phyloP scores from a whole-genome alignment of 1,284 basidiomycete species.

The Marasmius fiardii region DNA sequence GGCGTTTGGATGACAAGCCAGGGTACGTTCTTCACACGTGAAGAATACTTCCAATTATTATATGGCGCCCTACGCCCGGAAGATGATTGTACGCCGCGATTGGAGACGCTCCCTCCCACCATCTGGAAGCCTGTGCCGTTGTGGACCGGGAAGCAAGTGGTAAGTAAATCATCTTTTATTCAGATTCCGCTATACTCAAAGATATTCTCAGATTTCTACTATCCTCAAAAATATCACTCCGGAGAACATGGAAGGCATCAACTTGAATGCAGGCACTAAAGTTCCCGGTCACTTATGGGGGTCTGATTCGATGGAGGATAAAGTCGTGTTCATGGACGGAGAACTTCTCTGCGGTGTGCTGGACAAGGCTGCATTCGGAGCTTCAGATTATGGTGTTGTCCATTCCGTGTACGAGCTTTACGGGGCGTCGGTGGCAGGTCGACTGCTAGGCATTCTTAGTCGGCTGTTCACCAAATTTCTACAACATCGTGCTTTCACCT shows the following conservation, averaged over 20 bases:
- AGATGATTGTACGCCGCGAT: constrained; percentile 67
- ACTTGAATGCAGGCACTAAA: constrained; percentile 86
- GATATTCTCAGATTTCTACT: constrained; percentile 75
- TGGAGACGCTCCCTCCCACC: constrained; percentile 86
- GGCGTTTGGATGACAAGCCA: constrained; percentile 99
- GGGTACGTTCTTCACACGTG: constrained; percentile 91
- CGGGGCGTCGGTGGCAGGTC: constrained; percentile 86
- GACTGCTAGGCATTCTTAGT: constrained; percentile 89
- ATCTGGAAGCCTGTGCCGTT: constrained; percentile 89
- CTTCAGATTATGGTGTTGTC: constrained; percentile 93
- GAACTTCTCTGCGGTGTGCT: constrained; percentile 91
- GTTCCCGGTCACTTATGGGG: constrained; percentile 86
- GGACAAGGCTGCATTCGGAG: constrained; percentile 98
- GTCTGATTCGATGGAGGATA: constrained; percentile 75
- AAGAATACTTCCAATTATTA: constrained; percentile 95
- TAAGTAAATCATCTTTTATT: constrained; percentile 39
- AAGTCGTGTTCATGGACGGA: constrained; percentile 90
- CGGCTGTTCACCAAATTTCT: constrained; percentile 96
- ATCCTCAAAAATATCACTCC: constrained; percentile 93
- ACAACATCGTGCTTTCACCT: constrained; percentile 96
- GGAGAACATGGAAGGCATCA: constrained; percentile 76
- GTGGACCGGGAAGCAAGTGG: constrained; percentile 99
- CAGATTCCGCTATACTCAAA: background rate
- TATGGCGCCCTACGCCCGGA: constrained; percentile 95
- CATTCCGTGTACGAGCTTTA: constrained; percentile 99